Evolutionary conservation across 2,329 filamentous ascomycete species (phyloP).

Genomic region (Neurospora crassa): DNA sequence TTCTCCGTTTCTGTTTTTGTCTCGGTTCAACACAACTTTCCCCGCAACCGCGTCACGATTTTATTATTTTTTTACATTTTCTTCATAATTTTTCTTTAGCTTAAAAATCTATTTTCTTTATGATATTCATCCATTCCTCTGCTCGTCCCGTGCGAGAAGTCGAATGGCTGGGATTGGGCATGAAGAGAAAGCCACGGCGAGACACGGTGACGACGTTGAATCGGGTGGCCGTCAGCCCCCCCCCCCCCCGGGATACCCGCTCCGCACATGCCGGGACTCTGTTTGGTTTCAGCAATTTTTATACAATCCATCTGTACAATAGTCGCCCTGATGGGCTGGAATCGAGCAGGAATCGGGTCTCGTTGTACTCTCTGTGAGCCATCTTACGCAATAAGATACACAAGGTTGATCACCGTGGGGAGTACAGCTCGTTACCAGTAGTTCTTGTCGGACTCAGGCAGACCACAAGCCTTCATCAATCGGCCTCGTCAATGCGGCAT

Average conservation of each 20-base stretch:
- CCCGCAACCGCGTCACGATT: slow-evolving; percentile 9
- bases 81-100: too few species aligned
- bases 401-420: not conserved
- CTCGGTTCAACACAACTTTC: slow-evolving; percentile 4
- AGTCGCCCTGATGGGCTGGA: not conserved
- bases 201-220: slow-evolving; percentile 16
- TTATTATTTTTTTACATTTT: not conserved
- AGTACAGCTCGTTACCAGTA: not conserved
- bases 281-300: not conserved
- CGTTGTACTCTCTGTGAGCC: not conserved
- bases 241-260: not conserved
- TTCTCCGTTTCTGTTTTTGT: not conserved
- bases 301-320: not conserved
- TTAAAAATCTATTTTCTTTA: too few species aligned
- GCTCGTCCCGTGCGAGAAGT: slow-evolving; percentile 2
- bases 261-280: not conserved
- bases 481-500: not conserved
- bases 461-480: not conserved
- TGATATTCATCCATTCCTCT: not conserved
- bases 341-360: not conserved
- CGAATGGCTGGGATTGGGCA: slow-evolving; percentile 18
- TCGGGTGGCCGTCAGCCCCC: slow-evolving; percentile 8
- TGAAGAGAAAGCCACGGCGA: slow-evolving; percentile 1
- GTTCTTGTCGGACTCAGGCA: not conserved
- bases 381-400: not conserved